Evolutionary conservation across 2,329 filamentous ascomycete genomes (phyloP).

Genomic region (Calonectria pseudoreteaudii): DNA sequence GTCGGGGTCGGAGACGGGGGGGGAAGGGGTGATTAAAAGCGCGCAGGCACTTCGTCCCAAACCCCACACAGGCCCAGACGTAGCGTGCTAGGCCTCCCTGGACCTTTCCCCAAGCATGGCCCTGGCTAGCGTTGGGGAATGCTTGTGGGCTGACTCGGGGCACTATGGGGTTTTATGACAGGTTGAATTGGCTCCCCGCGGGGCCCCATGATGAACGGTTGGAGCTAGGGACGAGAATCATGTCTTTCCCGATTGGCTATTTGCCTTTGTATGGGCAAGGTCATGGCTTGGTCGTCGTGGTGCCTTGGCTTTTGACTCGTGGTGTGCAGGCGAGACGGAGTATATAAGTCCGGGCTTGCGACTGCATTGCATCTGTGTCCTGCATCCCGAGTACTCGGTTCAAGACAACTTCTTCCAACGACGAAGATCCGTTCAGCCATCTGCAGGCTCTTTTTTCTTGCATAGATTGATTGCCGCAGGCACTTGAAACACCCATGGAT

Average conservation of each 20-base stretch:
- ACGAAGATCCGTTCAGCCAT: background rate
- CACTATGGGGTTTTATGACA: conserved; percentile 12
- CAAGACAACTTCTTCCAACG: background rate
- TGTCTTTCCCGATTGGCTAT: conserved; percentile 13
- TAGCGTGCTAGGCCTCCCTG: background rate
- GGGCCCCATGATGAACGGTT: conserved; percentile 15
- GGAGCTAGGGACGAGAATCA: conserved; percentile 9
- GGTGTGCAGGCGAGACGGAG: background rate
- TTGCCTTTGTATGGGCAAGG: background rate
- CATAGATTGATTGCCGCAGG: background rate
- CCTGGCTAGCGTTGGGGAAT: conserved; percentile 15
- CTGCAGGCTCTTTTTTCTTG: background rate
- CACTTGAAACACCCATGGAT: conserved; percentile 21
- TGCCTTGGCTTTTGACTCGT: background rate
- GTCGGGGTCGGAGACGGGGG: background rate
- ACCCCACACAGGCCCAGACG: background rate
- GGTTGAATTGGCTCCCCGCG: conserved; percentile 15
- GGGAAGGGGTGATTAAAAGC: conserved; percentile 14
- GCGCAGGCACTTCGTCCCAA: background rate
- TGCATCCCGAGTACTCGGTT: conserved; percentile 5
- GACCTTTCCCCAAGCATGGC: background rate
- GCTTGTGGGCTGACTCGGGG: conserved; percentile 14
- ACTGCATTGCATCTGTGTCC: background rate
- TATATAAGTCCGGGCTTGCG: conserved; percentile 15
- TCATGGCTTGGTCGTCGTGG: background rate